These are phyloP conservation scores for Acephala macrosclerotiorum DNA, from an alignment of 2,329 filamentous ascomycete genomes.

Conservation along the genomic window DNA sequence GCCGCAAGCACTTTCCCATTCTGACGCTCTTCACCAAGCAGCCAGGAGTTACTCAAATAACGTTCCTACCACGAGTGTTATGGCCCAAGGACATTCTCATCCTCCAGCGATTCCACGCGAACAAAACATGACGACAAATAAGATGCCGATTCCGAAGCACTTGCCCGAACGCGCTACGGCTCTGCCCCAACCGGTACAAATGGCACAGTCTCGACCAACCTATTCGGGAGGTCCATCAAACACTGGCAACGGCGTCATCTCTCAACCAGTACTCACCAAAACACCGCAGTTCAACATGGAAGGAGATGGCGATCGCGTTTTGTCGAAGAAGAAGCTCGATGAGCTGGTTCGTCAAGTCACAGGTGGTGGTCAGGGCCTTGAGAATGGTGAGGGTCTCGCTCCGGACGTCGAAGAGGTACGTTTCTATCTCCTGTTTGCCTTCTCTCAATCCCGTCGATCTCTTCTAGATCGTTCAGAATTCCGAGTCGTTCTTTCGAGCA, in stretches of 20 bases:
- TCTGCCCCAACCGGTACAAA: conserved; percentile 75
- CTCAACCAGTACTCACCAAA: conserved; percentile 84
- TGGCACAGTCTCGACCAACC: conserved; percentile 80
- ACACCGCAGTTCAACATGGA: conserved; percentile 87
- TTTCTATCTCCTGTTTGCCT: conserved; percentile 18
- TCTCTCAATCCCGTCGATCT: background rate
- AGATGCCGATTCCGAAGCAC: conserved; percentile 64
- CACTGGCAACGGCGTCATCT: conserved; percentile 81
- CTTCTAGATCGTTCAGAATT: background rate
- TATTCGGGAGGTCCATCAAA: conserved; percentile 79
- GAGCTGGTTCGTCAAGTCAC: conserved; percentile 94
- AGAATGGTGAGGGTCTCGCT: conserved; percentile 79
- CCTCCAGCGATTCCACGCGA: conserved; percentile 38
- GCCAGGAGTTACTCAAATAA: conserved; percentile 44
- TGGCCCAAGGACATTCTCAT: conserved; percentile 40
- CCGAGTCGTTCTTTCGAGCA: background rate
- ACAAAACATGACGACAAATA: conserved; percentile 40
- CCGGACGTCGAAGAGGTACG: conserved; percentile 95
- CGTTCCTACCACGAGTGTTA: conserved; percentile 38
- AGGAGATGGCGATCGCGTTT: conserved; percentile 87
- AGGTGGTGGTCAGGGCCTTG: conserved; percentile 75
- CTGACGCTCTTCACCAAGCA: conserved; percentile 42
- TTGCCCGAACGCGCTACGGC: conserved; percentile 73
- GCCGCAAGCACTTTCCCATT: conserved; percentile 42
- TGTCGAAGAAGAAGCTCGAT: conserved; percentile 98